Evolutionary conservation across 2,329 filamentous ascomycete genomes (phyloP), one percentile per base, ranked within the genome.

Genomic region (Cercospora sesami): DNA sequence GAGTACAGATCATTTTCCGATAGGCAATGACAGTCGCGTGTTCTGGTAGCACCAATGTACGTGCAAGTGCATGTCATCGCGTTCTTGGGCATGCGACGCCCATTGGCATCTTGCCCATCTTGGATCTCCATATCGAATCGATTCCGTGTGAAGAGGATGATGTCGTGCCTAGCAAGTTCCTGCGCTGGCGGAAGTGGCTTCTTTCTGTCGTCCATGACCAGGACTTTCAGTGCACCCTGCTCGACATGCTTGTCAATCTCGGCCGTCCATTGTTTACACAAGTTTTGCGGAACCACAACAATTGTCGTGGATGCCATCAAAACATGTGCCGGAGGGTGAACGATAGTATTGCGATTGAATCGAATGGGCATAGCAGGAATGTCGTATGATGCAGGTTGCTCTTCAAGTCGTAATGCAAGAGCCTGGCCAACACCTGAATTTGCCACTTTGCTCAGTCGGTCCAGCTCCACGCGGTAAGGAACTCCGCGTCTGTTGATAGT

Each of bases 231-330:
- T 0, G 86, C 85, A 3, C 80, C 81, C 5, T 76, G 71, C 36
- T 84, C 78, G 0, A 93, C 90, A 75, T 97, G 94, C 74, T 93
- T 93, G 2, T 82, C 78, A 10, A 97, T 93, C 75, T 97, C 93
- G 10, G 88, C 84, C 63, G 86, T 82, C 94, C 94, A 97, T 77
- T 98, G 94, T 63, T 89, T 85, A 3, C 96, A 82, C 26, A 97
- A 83, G 75, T 97, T 97, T 14, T 89, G 84, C 0, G 94, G 94
- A 0, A 94, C 92, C 31, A 97, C 86, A 18, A 97, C 83, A 3
- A 98, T 81, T 0, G 90, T 96, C 0, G 86, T 86, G 30, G 86
- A 84, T 68, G 89, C 91, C 7, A 95, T 81, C 28, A 83, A 86
- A 3, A 96, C 80, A 68, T 82, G 83, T 23, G 80, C 83, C 0